Conservation (phyloP, 1,139 yeast species). For the Taphrina betulina region DNA sequence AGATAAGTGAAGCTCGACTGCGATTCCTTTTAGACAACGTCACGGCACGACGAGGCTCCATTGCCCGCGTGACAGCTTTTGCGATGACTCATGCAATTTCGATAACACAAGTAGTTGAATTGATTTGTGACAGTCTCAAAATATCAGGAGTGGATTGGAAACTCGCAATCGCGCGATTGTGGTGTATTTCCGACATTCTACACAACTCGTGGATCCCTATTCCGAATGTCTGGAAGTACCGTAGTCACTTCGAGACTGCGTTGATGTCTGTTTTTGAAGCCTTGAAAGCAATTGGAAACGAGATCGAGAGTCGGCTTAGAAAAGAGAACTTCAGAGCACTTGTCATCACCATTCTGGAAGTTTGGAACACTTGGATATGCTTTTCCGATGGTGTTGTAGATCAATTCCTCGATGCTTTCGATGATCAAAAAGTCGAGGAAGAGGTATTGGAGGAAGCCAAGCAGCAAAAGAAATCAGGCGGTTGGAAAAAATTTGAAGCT, state of each 20-base stretch:
- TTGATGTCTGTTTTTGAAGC: conserved; percentile 32
- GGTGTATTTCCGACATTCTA: conserved; percentile 42
- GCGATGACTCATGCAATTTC: conserved; percentile 41
- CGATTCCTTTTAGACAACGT: conserved; percentile 33
- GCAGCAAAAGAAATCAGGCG: conserved; percentile 6
- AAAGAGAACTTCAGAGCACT: conserved; percentile 35
- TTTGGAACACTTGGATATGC: conserved; percentile 37
- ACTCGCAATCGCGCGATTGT: conserved; percentile 40
- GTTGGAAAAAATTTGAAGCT: conserved; percentile 23
- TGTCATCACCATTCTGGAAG: conserved; percentile 37
- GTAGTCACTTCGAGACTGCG: conserved; percentile 32
- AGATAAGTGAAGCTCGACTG: neutral
- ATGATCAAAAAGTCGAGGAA: conserved; percentile 8
- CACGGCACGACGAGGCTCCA: conserved; percentile 39
- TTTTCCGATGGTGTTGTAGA: conserved; percentile 32
- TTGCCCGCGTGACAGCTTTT: conserved; percentile 43
- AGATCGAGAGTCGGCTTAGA: conserved; percentile 37
- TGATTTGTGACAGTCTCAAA: conserved; percentile 39
- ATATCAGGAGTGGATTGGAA: conserved; percentile 35
- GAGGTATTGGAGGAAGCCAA: neutral
- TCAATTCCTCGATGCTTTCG: conserved; percentile 33
- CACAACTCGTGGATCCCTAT: conserved; percentile 40
- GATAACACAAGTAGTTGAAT: conserved; percentile 38
- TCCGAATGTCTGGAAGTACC: conserved; percentile 39
- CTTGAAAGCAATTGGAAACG: conserved; percentile 29